Conservation (phyloP, 352 stramenopile species). For the Phytophthora hibernalis region DNA sequence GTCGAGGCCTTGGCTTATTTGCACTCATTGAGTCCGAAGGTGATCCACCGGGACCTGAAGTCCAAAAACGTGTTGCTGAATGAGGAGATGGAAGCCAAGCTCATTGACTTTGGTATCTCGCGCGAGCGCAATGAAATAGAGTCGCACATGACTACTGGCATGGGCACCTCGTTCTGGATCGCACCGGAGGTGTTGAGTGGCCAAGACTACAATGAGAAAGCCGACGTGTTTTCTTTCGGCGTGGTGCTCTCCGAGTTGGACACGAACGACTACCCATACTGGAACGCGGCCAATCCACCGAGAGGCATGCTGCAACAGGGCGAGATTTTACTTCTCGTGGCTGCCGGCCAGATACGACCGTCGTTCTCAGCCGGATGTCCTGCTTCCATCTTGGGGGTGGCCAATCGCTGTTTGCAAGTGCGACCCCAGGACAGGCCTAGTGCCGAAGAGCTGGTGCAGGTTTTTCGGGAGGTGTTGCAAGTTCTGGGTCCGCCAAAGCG, state of each 20-base stretch:
- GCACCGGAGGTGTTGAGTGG: slow-evolving; percentile 42
- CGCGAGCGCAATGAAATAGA: slow-evolving; percentile 37
- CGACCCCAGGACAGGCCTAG: slow-evolving; percentile 38
- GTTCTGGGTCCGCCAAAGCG: slow-evolving; percentile 6
- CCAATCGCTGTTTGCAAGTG: slow-evolving; percentile 38
- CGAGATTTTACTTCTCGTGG: slow-evolving; percentile 44
- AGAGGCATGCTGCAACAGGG: slow-evolving; percentile 35
- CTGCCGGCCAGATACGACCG: slow-evolving; percentile 35
- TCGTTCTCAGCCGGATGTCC: slow-evolving; percentile 42
- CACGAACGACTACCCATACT: slow-evolving; percentile 48
- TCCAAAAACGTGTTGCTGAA: slow-evolving; percentile 60
- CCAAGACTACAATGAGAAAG: slow-evolving; percentile 46
- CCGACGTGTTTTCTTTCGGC: slow-evolving; percentile 48
- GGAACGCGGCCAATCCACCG: slow-evolving; percentile 30
- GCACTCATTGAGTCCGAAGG: slow-evolving; percentile 51
- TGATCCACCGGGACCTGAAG: slow-evolving; percentile 54
- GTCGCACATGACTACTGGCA: slow-evolving; percentile 40
- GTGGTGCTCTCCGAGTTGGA: slow-evolving; percentile 58
- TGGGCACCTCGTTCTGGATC: slow-evolving; percentile 50
- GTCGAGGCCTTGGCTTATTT: slow-evolving; percentile 54
- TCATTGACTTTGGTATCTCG: slow-evolving; percentile 74
- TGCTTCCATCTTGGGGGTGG: slow-evolving; percentile 40
- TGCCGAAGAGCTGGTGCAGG: slow-evolving; percentile 32
- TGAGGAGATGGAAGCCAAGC: slow-evolving; percentile 55
- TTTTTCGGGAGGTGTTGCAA: slow-evolving; percentile 15